Percentiles rank a stretch among this genome's conserved stretches.
These are phyloP conservation scores for Cryptosporidium tyzzeri DNA, from an alignment of 169 alveolate genomes.

Conservation along the genomic window DNA sequence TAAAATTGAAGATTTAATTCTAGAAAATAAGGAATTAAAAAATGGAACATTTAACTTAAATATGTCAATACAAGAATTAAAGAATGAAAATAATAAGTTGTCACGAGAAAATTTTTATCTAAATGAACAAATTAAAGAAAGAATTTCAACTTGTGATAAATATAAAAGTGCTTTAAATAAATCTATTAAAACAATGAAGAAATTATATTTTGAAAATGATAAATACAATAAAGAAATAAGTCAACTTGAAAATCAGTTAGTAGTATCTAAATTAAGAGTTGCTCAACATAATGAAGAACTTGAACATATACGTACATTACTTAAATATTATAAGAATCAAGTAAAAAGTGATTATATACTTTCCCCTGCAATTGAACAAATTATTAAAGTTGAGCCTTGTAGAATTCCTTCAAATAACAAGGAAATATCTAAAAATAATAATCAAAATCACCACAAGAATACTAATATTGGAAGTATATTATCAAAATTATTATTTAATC, in stretches of 20 bases:
- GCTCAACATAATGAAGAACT: slow-evolving; percentile 76
- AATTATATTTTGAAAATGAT: slow-evolving; percentile 57
- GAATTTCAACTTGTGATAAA: slow-evolving; percentile 16
- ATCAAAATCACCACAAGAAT: background rate
- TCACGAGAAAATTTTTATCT: slow-evolving; percentile 28
- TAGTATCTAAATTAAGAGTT: slow-evolving; percentile 64
- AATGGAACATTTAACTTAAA: background rate
- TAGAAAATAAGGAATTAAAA: slow-evolving; percentile 7
- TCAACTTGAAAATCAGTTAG: slow-evolving; percentile 56
- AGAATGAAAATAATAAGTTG: slow-evolving; percentile 27
- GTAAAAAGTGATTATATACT: slow-evolving; percentile 60
- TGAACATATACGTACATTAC: slow-evolving; percentile 64
- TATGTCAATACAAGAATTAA: slow-evolving; percentile 2
- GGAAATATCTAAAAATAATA: background rate
- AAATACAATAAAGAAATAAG: slow-evolving; percentile 21
- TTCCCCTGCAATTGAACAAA: slow-evolving; percentile 72
- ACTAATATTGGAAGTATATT: slow-evolving; percentile 21
- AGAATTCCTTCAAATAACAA: slow-evolving; percentile 17
- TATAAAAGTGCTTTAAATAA: slow-evolving; percentile 41
- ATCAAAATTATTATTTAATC: slow-evolving; percentile 48
- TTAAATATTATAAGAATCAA: slow-evolving; percentile 56
- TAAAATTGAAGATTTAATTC: slow-evolving; percentile 20
- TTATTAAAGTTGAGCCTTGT: slow-evolving; percentile 70
- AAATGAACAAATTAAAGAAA: slow-evolving; percentile 44
- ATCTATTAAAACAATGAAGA: slow-evolving; percentile 64